Conservation (phyloP, 108 stramenopile species). For the Schizochytrium sp. region DNA sequence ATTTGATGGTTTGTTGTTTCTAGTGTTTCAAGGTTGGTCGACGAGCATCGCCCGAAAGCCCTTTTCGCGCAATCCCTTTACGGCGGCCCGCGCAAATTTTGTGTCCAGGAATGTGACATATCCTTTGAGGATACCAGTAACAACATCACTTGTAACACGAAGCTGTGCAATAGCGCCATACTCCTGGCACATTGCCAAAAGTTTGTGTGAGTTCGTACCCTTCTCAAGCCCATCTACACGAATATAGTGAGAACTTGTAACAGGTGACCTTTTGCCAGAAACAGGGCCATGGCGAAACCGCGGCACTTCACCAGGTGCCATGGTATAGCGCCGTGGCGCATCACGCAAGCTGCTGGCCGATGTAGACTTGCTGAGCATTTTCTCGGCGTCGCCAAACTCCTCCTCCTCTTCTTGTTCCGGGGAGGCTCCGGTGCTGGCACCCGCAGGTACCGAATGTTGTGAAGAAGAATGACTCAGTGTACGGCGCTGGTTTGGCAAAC, state of each 20-base stretch:
- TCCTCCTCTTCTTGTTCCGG: constrained; percentile 23
- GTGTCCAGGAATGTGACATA: constrained; percentile 45
- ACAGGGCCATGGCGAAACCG: background rate
- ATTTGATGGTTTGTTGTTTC: no score
- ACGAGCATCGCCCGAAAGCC: constrained; percentile 29
- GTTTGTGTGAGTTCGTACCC: constrained; percentile 25
- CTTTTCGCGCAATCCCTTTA: constrained; percentile 20
- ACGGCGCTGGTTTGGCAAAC: background rate
- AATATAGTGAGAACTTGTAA: background rate
- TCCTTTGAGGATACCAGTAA: constrained; percentile 22
- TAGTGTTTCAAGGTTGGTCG: background rate
- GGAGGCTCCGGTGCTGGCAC: constrained; percentile 30
- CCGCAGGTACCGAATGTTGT: constrained; percentile 2
- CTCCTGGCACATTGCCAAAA: background rate
- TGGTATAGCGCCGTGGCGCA: constrained; percentile 38
- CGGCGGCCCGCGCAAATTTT: constrained; percentile 5
- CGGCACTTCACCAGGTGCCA: constrained; percentile 46
- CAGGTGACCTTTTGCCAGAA: background rate
- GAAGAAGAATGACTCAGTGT: background rate
- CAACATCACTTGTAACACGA: constrained; percentile 34
- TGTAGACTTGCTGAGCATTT: background rate
- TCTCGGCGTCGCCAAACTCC: constrained; percentile 32
- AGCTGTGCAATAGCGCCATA: constrained; percentile 16
- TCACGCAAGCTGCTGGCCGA: constrained; percentile 4
- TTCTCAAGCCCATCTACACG: constrained; percentile 3